phyloP scores from a whole-genome alignment of 2,329 filamentous ascomycete species.

The Coniochaeta sp. region DNA sequence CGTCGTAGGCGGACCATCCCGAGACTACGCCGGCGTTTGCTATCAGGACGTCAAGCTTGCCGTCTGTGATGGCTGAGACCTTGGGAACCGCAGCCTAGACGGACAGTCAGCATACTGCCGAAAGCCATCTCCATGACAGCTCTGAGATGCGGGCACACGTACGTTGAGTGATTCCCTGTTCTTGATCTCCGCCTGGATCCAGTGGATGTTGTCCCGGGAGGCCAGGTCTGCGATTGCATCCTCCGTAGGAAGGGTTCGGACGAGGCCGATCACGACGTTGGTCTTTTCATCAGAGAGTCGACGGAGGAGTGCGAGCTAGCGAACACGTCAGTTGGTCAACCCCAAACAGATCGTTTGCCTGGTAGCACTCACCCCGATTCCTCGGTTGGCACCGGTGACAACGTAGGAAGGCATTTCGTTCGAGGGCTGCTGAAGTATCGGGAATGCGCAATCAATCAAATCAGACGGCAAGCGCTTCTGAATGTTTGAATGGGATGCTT shows the following conservation, averaged over 20 bases:
- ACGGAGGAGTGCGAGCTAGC: slow-evolving; percentile 3
- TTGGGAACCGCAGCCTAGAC: not conserved
- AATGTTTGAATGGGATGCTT: no score
- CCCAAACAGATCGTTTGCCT: not conserved
- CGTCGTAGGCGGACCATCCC: not conserved
- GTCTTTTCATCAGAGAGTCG: not conserved
- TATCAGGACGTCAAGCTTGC: not conserved
- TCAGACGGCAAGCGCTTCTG: not conserved
- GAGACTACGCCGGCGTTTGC: not conserved
- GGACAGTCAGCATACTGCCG: not conserved
- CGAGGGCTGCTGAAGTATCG: not conserved
- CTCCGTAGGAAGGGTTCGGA: not conserved
- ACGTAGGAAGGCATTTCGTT: not conserved
- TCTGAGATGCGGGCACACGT: not conserved
- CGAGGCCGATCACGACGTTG: not conserved
- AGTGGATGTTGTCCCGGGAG: not conserved
- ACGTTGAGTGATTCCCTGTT: not conserved
- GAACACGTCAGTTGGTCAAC: not conserved
- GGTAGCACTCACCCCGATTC: not conserved
- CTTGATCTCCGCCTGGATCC: not conserved
- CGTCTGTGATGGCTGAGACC: not conserved
- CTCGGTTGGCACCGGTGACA: slow-evolving; percentile 3
- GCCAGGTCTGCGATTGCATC: not conserved
- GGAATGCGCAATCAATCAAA: not conserved
- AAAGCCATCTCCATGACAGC: not conserved